A percentile compares a stretch with the other conserved stretches of the same genome.
These are phyloP conservation scores for Camellia sinensis DNA, from an alignment of 148 eudicot species.

Conservation along the genomic window DNA sequence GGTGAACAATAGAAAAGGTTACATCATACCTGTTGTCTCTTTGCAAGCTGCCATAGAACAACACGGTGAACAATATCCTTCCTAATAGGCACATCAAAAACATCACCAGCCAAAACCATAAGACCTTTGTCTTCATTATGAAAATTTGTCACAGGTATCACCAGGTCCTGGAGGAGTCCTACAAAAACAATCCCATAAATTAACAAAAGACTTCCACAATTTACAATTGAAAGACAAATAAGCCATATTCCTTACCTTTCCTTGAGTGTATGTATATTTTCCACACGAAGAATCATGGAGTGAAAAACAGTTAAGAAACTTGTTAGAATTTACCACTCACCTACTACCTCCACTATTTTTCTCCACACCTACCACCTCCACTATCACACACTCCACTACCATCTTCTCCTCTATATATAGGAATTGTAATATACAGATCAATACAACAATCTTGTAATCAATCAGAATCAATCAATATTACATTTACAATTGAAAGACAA, in stretches of 20 bases:
- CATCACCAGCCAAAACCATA: constrained; percentile 87
- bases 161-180: constrained; percentile 76
- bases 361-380: no score
- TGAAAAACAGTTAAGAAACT: background rate
- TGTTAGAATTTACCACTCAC: no score
- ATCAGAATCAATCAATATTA: no score
- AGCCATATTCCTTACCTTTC: background rate
- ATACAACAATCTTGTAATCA: no score
- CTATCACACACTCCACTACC: no score
- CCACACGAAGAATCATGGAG: background rate
- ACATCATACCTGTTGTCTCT: constrained; percentile 80
- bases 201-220: background rate
- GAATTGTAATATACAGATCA: no score
- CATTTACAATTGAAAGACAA: background rate
- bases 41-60: constrained; percentile 99
- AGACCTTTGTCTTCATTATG: constrained; percentile 81
- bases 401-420: no score
- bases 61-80: constrained; percentile 96
- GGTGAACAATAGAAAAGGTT: background rate
- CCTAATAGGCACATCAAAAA: constrained; percentile 93
- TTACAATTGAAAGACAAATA: background rate
- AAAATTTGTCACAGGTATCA: constrained; percentile 84
- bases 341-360: no score
- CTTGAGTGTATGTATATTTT: background rate
- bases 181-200: constrained; percentile 21